phyloP scores from a whole-genome alignment of 768 basidiomycete genomes.

The Clathrus columnatus region DNA sequence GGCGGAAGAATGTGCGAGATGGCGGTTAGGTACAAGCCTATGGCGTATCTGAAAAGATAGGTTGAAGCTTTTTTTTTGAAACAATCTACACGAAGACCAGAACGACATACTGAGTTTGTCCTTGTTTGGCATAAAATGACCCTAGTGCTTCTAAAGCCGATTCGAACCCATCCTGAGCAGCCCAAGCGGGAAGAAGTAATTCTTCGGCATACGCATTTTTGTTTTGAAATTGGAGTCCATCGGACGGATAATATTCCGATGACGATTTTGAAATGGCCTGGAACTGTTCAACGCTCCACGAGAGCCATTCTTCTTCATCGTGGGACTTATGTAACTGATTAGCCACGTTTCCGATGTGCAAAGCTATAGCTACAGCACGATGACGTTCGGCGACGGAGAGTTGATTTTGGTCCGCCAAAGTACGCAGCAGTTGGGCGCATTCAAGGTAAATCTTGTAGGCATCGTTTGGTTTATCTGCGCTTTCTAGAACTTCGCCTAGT shows the following conservation, averaged over 20 bases:
- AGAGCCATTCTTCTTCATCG: constrained; percentile 36
- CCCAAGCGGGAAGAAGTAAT: constrained; percentile 51
- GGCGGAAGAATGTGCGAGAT: constrained; percentile 50
- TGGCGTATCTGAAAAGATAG: constrained; percentile 39
- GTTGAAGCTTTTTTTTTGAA: neutral
- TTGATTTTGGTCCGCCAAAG: constrained; percentile 1
- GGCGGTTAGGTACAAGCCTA: constrained; percentile 58
- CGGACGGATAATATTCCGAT: neutral
- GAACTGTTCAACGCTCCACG: constrained; percentile 36
- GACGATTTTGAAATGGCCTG: constrained; percentile 13
- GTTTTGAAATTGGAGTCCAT: neutral
- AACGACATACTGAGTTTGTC: constrained; percentile 45
- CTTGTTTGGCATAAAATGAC: constrained; percentile 46
- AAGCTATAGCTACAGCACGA: constrained; percentile 36
- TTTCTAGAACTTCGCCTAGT: constrained; percentile 49
- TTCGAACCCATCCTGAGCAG: constrained; percentile 43
- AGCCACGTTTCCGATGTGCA: constrained; percentile 37
- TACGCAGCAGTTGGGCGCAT: constrained; percentile 14
- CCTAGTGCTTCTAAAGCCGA: constrained; percentile 64
- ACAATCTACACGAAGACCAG: neutral
- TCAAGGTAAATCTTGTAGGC: constrained; percentile 20
- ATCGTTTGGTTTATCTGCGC: constrained; percentile 22
- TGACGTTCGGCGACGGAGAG: constrained; percentile 31
- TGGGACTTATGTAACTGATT: constrained; percentile 24
- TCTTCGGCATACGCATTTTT: constrained; percentile 24